These are phyloP conservation scores for Pisolithus microcarpus DNA, from an alignment of 768 basidiomycete genomes.

Conservation along the genomic window DNA sequence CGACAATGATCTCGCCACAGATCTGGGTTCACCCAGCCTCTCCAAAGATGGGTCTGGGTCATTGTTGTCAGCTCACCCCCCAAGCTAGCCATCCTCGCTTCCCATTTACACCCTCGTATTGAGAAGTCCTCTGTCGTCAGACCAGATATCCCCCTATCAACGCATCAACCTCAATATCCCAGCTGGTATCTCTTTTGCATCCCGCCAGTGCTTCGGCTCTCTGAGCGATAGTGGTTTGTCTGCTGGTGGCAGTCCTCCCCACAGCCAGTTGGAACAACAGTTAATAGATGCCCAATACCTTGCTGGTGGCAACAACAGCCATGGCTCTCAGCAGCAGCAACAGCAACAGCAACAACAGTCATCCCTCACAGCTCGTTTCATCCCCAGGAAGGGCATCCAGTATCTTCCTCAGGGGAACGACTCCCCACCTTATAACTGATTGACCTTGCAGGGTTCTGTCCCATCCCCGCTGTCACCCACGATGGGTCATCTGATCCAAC, in stretches of 20 bases:
- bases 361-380: constrained; percentile 51
- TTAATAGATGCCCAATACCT: constrained; percentile 35
- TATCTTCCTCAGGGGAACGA: constrained; percentile 38
- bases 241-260: too few relatives aligned
- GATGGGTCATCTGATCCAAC: too few relatives aligned
- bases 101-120: constrained; percentile 69
- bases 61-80: constrained; percentile 43
- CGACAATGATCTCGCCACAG: constrained; percentile 75
- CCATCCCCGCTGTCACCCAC: too few relatives aligned
- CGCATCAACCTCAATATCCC: constrained; percentile 58
- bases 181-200: constrained; percentile 33
- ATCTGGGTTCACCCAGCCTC: too few relatives aligned
- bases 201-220: constrained; percentile 46
- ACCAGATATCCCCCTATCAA: constrained; percentile 46
- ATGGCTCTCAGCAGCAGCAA: constrained; percentile 18
- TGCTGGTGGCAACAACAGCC: constrained; percentile 10
- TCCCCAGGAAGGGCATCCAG: constrained; percentile 59
- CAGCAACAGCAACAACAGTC: constrained; percentile 26
- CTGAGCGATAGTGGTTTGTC: too few relatives aligned
- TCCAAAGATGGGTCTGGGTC: constrained; percentile 23
- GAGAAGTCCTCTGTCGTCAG: too few relatives aligned
- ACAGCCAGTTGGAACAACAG: constrained; percentile 41
- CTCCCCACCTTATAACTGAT: too few relatives aligned
- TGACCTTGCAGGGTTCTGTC: too few relatives aligned
- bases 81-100: constrained; percentile 67